These are phyloP conservation scores for Mycena venus DNA, from an alignment of 768 basidiomycete species.

Conservation along the genomic window DNA sequence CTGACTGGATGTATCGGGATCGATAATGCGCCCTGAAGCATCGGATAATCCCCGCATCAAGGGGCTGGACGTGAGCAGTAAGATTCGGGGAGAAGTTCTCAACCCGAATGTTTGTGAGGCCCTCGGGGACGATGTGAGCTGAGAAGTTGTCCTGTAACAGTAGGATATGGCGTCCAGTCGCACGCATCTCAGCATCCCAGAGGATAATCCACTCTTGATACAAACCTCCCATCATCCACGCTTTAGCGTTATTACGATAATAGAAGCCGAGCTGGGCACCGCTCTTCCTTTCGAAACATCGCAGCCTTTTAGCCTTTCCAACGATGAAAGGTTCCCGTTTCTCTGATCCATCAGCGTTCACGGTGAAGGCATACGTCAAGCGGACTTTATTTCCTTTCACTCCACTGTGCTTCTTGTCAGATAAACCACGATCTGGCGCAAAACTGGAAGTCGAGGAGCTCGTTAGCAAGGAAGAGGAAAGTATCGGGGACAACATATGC, in stretches of 20 bases:
- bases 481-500: not conserved
- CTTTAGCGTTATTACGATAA: not conserved
- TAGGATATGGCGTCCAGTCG: not conserved
- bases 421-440: not conserved
- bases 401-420: no score
- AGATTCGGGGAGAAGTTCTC: no score
- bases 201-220: no score
- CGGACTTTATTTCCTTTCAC: no score
- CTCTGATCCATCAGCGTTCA: not conserved
- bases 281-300: not conserved
- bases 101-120: not conserved
- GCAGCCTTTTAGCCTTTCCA: not conserved
- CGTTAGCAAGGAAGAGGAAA: no score
- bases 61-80: no score
- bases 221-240: no score
- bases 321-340: not conserved
- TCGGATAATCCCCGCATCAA: no score
- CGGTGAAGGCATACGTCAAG: not conserved
- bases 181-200: no score
- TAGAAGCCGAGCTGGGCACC: not conserved
- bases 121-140: not conserved
- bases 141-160: not conserved
- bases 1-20: no score
- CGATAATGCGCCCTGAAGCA: no score
- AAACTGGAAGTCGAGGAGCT: not conserved